Evolutionary conservation across 768 basidiomycete species (phyloP).

Genomic region (Hygrocybe punicea): DNA sequence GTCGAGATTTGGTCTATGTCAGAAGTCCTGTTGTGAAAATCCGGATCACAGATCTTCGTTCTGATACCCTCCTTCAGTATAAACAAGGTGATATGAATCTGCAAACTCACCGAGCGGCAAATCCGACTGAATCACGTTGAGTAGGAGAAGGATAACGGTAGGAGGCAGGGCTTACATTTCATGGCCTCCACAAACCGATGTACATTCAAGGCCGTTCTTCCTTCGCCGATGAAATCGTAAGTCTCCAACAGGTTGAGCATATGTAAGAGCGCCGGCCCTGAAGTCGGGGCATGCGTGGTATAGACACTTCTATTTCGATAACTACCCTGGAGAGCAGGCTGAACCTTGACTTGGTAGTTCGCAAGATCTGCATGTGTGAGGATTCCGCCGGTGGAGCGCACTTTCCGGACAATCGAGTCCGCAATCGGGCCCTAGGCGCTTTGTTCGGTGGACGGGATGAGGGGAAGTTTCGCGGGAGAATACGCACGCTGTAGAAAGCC

Average conservation of each 20-base stretch:
- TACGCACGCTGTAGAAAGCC: conserved; percentile 73
- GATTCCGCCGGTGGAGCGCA: conserved; percentile 72
- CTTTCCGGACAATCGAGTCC: conserved; percentile 69
- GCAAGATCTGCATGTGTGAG: conserved; percentile 71
- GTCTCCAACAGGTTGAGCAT: conserved; percentile 88
- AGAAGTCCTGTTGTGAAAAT: conserved; percentile 53
- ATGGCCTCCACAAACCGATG: conserved; percentile 83
- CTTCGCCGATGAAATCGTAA: conserved; percentile 46
- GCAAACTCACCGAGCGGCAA: conserved; percentile 43
- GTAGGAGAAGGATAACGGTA: neutral
- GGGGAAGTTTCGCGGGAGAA: conserved; percentile 11
- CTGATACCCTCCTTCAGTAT: conserved; percentile 35
- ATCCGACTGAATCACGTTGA: conserved; percentile 32
- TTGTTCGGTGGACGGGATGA: conserved; percentile 8
- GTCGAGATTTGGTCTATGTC: conserved; percentile 64
- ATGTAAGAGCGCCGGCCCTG: conserved; percentile 78
- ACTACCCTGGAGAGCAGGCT: conserved; percentile 70
- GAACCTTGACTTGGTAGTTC: conserved; percentile 64
- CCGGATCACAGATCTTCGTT: conserved; percentile 79
- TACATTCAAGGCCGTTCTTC: conserved; percentile 57
- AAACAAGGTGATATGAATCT: neutral
- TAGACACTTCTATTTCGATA: conserved; percentile 79
- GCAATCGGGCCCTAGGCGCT: conserved; percentile 69
- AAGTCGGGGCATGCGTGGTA: conserved; percentile 80
- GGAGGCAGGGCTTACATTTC: conserved; percentile 46